phyloP scores from a whole-genome alignment of 306 rosid genomes.

The cucumber (Cucumis sativus) region Cucumber_9930_V3 NC_026661.2:21345001-21345500 shows the following conservation, averaged over 20 bases:
- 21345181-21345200: slow-evolving; percentile 93
- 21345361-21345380: slow-evolving; percentile 93
- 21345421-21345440: background rate
- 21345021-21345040: slow-evolving; percentile 86
- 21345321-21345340: slow-evolving; percentile 80
- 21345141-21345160: slow-evolving; percentile 84
- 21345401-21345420: background rate
- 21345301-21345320: slow-evolving; percentile 28
- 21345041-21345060: slow-evolving; percentile 98
- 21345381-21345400: background rate
- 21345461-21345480: background rate
- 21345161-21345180: slow-evolving; percentile 93
- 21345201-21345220: slow-evolving; percentile 93
- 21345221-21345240: slow-evolving; percentile 96
- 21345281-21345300: slow-evolving; percentile 50
- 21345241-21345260: slow-evolving; percentile 85
- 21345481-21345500: background rate
- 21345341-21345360: slow-evolving; percentile 97
- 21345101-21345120: slow-evolving; percentile 92
- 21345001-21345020: slow-evolving; percentile 80
- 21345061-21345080: slow-evolving; percentile 99
- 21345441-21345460: background rate
- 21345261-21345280: slow-evolving; percentile 52
- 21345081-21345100: slow-evolving; percentile 98
- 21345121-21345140: slow-evolving; percentile 96